phyloP scores from a whole-genome alignment of 495 filamentous ascomycete species.

The Penicillium turbatum region DNA sequence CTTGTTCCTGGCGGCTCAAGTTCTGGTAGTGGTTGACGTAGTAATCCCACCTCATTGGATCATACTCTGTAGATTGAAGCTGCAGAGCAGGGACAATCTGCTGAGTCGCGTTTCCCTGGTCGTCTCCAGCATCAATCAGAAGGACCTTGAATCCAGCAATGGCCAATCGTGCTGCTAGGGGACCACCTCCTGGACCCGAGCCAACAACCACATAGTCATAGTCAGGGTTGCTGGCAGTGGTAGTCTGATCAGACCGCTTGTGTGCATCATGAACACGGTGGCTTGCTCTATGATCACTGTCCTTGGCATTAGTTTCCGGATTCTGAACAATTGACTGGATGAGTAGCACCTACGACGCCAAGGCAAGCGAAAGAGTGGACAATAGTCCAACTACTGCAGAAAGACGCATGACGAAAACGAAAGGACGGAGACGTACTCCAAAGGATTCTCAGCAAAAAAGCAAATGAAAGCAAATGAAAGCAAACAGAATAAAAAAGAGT shows the following conservation, averaged over 20 bases:
- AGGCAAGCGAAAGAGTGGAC: constrained; percentile 12
- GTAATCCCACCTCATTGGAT: constrained; percentile 41
- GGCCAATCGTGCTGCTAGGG: constrained; percentile 56
- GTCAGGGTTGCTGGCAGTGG: neutral
- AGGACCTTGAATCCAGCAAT: constrained; percentile 54
- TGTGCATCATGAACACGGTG: constrained; percentile 10
- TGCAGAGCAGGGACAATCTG: constrained; percentile 37
- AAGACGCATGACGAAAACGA: constrained; percentile 17
- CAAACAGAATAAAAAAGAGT: too few relatives aligned
- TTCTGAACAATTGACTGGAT: neutral
- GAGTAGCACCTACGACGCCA: constrained; percentile 23
- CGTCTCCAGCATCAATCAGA: constrained; percentile 59
- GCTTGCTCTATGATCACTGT: neutral
- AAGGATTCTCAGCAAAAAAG: neutral
- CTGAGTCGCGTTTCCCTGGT: constrained; percentile 42
- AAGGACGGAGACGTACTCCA: neutral
- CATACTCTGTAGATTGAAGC: constrained; percentile 38
- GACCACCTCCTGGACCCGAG: constrained; percentile 58
- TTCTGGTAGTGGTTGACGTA: constrained; percentile 44
- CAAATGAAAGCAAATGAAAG: neutral
- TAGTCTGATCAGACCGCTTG: constrained; percentile 5
- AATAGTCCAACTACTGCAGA: constrained; percentile 13
- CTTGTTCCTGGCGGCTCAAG: constrained; percentile 29
- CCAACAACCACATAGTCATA: constrained; percentile 67
- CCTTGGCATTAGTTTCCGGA: neutral